Base-by-base conservation (phyloP, 177 flowering plant species). In the Vitis hybrid region DNA sequence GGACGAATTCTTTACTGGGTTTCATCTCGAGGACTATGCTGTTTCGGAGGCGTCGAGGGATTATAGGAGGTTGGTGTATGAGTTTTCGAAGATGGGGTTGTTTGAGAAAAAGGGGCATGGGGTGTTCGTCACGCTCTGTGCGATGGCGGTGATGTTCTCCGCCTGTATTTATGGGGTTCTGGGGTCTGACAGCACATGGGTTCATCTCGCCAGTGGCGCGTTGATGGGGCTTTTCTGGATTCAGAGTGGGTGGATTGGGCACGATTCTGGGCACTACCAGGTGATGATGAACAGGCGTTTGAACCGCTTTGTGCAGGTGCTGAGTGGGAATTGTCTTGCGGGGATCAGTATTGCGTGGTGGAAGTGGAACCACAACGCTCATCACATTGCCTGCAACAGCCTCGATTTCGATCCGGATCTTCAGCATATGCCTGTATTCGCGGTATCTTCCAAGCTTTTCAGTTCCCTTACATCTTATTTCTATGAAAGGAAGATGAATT, bases 291-390 rank as follows among this genome's bases (percentile, higher is more conserved):
- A 70, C 12, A 77, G 55, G 12, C 15, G 67, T 17, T 56, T 73
- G n/a, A 84, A 81, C 49, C 15, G 73, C 18, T 56, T 81, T n/a
- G 79, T 50, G 4, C 85, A 82, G 68, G 17, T 82, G 11, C 65
- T 84, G 13, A 51, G 78, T 0, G 85, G 85, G 2, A 82, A 81
- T 69, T 83, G 86, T 19, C 66, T 83, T 24, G 71, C 82, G 5
- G 86, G 88, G 20, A 77, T 85, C 54, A 85, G 88, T 75, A 83
- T 85, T 73, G 88, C 77, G 10, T 84, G 88, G 88, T 84, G 88
- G 88, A 84, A 81, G 57, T 68, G 84, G 80, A 82, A 75, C 28
- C 86, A 82, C 75, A 84, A 83, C 64, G 85, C 82, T 3, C 87
- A 84, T 64, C 87, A 84, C 76, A 82, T 84, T 11, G 81, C 87